Conservation (phyloP, 2,329 filamentous ascomycete species). For the Sclerotinia minor region DNA sequence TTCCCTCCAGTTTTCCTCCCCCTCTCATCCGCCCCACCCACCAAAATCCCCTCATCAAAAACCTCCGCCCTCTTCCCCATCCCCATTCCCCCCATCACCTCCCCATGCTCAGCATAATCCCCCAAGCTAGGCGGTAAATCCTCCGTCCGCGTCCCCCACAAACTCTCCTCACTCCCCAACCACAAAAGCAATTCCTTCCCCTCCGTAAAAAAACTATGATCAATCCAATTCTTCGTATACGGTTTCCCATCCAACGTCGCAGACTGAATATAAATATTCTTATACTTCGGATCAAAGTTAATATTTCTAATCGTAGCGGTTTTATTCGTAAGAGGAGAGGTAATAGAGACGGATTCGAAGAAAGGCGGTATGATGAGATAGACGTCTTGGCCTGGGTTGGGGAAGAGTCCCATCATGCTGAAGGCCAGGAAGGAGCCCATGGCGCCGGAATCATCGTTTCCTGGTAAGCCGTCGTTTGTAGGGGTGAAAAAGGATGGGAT, state of each 20-base stretch:
- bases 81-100: not conserved
- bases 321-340: slow-evolving; percentile 56
- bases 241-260: slow-evolving; percentile 60
- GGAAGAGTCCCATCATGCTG: slow-evolving; percentile 53
- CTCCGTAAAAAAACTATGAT: slow-evolving; percentile 66
- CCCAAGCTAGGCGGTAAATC: slow-evolving; percentile 62
- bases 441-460: slow-evolving; percentile 70
- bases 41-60: slow-evolving; percentile 27
- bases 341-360: slow-evolving; percentile 61
- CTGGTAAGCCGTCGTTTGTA: slow-evolving; percentile 60
- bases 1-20: slow-evolving; percentile 32
- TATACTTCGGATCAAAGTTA: slow-evolving; percentile 61
- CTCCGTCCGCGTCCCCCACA: slow-evolving; percentile 59
- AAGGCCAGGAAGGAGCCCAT: slow-evolving; percentile 48
- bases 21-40: slow-evolving; percentile 11
- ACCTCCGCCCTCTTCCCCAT: slow-evolving; percentile 28
- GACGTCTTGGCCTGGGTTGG: slow-evolving; percentile 67
- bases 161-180: slow-evolving; percentile 59
- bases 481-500: slow-evolving; percentile 64
- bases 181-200: slow-evolving; percentile 64
- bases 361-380: slow-evolving; percentile 70
- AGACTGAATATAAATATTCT: slow-evolving; percentile 63
- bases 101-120: slow-evolving; percentile 25
- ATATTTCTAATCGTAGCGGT: slow-evolving; percentile 59
- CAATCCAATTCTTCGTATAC: slow-evolving; percentile 67